These are phyloP conservation scores for Yarrowia sp. DNA, from an alignment of 805 yeast species.

Conservation along the genomic window DNA sequence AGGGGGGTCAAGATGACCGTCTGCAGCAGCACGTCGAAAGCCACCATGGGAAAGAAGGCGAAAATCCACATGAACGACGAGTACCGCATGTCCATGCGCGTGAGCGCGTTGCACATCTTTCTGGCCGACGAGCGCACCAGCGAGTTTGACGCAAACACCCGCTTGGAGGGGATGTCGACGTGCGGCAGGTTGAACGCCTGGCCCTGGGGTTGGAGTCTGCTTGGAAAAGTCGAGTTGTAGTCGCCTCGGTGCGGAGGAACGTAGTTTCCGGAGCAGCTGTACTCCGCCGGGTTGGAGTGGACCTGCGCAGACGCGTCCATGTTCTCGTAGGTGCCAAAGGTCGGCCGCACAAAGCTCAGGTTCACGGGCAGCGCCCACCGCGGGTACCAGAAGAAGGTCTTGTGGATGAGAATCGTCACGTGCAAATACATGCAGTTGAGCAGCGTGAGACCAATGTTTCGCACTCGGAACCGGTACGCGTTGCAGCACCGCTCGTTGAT, in stretches of 20 bases:
- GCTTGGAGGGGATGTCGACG: neutral
- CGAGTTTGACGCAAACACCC: conserved; percentile 1
- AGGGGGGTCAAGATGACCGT: neutral
- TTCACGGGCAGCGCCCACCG: conserved; percentile 15
- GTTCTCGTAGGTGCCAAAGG: neutral
- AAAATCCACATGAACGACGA: conserved; percentile 15
- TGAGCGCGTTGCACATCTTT: neutral
- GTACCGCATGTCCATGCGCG: conserved; percentile 1
- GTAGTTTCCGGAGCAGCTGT: neutral
- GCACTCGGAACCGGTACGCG: neutral
- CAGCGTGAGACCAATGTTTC: conserved; percentile 5
- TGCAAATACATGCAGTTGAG: conserved; percentile 16
- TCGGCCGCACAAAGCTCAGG: conserved; percentile 5
- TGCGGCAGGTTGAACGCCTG: neutral
- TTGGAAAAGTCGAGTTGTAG: neutral
- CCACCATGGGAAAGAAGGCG: neutral
- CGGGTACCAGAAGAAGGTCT: conserved; percentile 19
- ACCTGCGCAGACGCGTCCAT: neutral
- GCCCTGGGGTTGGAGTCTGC: neutral
- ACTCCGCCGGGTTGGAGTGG: neutral
- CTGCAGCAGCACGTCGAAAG: conserved; percentile 3
- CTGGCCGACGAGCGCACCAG: neutral
- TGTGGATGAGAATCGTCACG: conserved; percentile 20
- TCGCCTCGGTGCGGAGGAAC: neutral
- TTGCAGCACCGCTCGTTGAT: conserved; percentile 16